A percentile compares a stretch with the other conserved stretches of the same genome.
Conservation (phyloP, 2,329 filamentous ascomycete genomes). For the Scleromitrula shiraiana region DNA sequence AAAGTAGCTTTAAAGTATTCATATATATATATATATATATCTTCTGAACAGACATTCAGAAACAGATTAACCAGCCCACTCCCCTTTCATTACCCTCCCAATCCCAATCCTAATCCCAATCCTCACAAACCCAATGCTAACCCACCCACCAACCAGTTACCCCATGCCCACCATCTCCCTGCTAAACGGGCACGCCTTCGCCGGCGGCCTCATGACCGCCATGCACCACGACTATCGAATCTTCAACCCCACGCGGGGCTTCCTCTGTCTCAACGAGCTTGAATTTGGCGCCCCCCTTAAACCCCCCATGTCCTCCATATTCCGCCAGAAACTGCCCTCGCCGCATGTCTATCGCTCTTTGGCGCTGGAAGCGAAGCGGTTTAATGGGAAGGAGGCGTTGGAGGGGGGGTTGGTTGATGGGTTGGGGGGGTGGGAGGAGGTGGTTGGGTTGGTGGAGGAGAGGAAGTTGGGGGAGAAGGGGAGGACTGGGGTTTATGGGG, state of each 20-base stretch:
- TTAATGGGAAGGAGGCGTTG: constrained; percentile 54
- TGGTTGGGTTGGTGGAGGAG: constrained; percentile 50
- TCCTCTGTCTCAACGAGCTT: constrained; percentile 72
- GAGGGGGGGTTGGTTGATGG: constrained; percentile 61
- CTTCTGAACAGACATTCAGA: no score
- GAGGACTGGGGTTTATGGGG: constrained; percentile 58
- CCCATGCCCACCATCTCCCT: constrained; percentile 79
- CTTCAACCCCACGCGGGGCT: constrained; percentile 63
- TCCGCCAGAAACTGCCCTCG: constrained; percentile 57
- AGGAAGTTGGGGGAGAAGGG: constrained; percentile 53
- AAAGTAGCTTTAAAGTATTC: no score
- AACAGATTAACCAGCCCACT: no score
- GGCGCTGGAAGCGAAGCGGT: constrained; percentile 67
- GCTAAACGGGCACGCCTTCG: constrained; percentile 74
- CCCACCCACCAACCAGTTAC: constrained; percentile 36
- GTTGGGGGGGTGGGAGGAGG: constrained; percentile 56
- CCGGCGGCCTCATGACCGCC: constrained; percentile 71
- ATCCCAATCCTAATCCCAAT: no score
- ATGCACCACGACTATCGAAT: constrained; percentile 81
- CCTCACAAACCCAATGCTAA: background rate
- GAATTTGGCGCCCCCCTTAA: constrained; percentile 71
- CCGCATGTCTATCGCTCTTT: constrained; percentile 50
- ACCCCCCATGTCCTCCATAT: constrained; percentile 66
- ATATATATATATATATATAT: no score
- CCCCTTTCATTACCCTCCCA: background rate